Base-by-base conservation (phyloP, 352 stramenopile genomes). In the Detonula confervacea region DNA sequence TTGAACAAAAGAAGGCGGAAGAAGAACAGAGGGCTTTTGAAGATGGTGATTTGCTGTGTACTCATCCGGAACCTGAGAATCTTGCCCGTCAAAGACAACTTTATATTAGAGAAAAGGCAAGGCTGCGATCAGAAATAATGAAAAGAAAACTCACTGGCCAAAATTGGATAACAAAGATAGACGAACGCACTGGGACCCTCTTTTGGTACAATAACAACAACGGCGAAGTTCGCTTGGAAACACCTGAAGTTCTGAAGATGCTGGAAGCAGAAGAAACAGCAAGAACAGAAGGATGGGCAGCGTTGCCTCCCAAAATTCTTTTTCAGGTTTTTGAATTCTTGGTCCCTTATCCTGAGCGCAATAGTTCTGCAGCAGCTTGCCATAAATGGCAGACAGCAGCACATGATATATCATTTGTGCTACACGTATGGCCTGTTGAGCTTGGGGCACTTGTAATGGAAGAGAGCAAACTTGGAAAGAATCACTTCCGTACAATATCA, bases 201-300 rank as follows among this genome's bases (percentile, higher is more conserved):
- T 98, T 97, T 69, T 98, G 96, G 86, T 97, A 95, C 66, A 98
- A 98, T 80, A 73, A 62, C 22, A 95, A 98, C 80, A 98, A 96
- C 20, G 95, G 94, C 6, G 96, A 98, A 91, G 95, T 95, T 27
- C 92, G 93, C 39, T 98, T 95, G 95, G 95, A 98, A 64, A 96
- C 93, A 47, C 97, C 97, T n/a, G 47, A 68, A 3, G 90, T 98
- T 24, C 88, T 96, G 62, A 59, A 93, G n/a, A 93, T 96, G 61
- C 93, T 97, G 57, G 91, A 98, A 73, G 92, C 95, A 49, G 61
- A 97, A 35, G 88, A 90, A 18, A 75, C 80, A 6, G 94, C 96
- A 24, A 78, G 80, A 24, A 25, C 83, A 27, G 73, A 91, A 56
- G 89, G 91, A 0, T 99, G 95, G 83, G 82, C 87, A 56, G 94